phyloP scores from a whole-genome alignment of 108 stramenopile genomes.

The Nitzschia sp. region DNA sequence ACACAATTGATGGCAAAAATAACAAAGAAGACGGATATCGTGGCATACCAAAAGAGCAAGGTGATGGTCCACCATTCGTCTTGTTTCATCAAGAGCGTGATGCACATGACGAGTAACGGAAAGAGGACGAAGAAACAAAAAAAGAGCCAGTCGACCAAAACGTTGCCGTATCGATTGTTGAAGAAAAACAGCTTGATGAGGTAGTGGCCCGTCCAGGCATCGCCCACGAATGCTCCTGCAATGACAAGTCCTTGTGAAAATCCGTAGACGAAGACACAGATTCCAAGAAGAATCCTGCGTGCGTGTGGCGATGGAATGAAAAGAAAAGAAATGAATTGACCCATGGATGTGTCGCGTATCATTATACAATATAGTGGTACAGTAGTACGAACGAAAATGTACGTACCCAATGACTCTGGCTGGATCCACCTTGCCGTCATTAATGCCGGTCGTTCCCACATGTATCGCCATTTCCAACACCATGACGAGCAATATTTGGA shows the following conservation, averaged over 20 bases:
- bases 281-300: background rate
- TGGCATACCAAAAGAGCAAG: slow-evolving; percentile 37
- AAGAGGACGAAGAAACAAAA: slow-evolving; percentile 51
- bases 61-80: slow-evolving; percentile 65
- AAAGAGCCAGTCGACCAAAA: slow-evolving; percentile 33
- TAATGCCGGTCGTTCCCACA: slow-evolving; percentile 14
- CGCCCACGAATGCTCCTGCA: slow-evolving; percentile 51
- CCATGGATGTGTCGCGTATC: no score
- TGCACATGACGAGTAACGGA: slow-evolving; percentile 39
- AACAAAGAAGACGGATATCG: slow-evolving; percentile 27
- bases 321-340: no score
- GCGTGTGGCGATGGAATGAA: background rate
- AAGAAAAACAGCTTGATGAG: slow-evolving; percentile 32
- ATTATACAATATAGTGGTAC: no score
- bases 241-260: slow-evolving; percentile 53
- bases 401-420: slow-evolving; percentile 45
- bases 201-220: slow-evolving; percentile 42
- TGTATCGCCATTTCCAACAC: slow-evolving; percentile 55
- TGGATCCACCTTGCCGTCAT: slow-evolving; percentile 29
- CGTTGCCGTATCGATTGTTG: background rate
- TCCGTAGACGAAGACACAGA: slow-evolving; percentile 36
- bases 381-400: slow-evolving; percentile 49
- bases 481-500: slow-evolving; percentile 57
- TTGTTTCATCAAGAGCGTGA: slow-evolving; percentile 28
- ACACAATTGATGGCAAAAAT: slow-evolving; percentile 41